Base-by-base conservation (phyloP, 805 yeast species). In the Scheffersomyces lignosus region DNA sequence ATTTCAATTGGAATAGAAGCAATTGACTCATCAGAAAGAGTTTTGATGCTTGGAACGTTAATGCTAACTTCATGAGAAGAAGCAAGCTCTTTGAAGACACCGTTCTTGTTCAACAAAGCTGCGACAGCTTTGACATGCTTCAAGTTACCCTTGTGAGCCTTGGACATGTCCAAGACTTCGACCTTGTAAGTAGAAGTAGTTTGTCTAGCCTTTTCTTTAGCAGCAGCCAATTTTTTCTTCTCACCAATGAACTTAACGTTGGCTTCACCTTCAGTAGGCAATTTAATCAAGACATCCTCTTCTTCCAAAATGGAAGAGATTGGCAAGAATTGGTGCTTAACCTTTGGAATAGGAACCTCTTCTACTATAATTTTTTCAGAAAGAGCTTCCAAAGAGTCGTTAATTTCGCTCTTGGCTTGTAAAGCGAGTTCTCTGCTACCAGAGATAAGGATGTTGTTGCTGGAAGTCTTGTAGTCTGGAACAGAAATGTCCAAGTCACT, bases 141-240 rank as follows among this genome's bases (percentile, higher is more conserved):
- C 36, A 77, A 55, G 54, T 87, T 78, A 46, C 85, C 87, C 52
- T 88, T 86, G 59, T 93, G 97, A 20, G 98, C 96, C 61, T 78
- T 83, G 8, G 95, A 80, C 60, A 93, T 81, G 52, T 89, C 96
- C 54, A 93, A 71, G 24, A 79, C 64, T 46, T 81, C 88, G 27
- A 82, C 77, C 38, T 73, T 67, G 55, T 73, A 79, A 37, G 77
- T 71, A 32, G 80, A 68, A 23, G 93, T 77, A 28, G 78, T 69
- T 33, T 71, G 57, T 58, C 81, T 76, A 12, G 91, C 87, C 41
- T 63, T 66, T 18, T 69, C 70, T 43, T 83, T 69, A 14, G 97
- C 97, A 13, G 66, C 64, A 9, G 71, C 51, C 34, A 90, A 74
- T 37, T 77, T 71, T 10, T 58, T 53, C 38, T 58, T 58, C 36